Evolutionary conservation across 129 eudicot species (phyloP).

Genomic region (Lonicera japonica): DNA sequence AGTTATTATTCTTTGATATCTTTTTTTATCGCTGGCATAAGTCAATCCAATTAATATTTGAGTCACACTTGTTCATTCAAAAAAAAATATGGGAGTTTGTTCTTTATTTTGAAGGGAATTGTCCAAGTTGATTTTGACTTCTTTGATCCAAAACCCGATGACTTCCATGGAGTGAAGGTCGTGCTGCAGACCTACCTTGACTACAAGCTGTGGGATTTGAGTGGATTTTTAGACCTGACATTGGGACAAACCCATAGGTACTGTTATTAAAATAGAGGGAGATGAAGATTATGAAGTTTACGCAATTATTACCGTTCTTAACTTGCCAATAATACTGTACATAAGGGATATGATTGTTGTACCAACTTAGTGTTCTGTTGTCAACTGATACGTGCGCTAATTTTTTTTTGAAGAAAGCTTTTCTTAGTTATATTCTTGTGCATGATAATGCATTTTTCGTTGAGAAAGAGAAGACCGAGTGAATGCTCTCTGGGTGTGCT

Average conservation of each 20-base stretch:
- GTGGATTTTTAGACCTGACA: constrained; percentile 81
- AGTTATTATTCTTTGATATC: not conserved
- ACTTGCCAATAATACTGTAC: too few species aligned
- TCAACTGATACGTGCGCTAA: too few species aligned
- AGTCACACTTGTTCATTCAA: not conserved
- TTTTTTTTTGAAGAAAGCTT: constrained; percentile 20
- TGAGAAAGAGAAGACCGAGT: too few species aligned
- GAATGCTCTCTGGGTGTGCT: too few species aligned
- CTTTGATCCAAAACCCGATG: constrained; percentile 87
- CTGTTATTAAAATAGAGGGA: constrained; percentile 70
- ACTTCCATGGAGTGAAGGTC: constrained; percentile 88
- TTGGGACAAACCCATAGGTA: constrained; percentile 69
- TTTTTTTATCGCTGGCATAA: not conserved
- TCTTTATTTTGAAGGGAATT: constrained; percentile 46
- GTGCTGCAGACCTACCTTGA: constrained; percentile 69
- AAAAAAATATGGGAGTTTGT: not conserved
- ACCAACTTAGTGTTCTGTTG: too few species aligned
- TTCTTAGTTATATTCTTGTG: not conserved
- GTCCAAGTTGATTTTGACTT: constrained; percentile 95
- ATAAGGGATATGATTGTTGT: too few species aligned
- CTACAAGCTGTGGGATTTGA: constrained; percentile 69
- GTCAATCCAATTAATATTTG: not conserved
- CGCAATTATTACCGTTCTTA: constrained; percentile 63
- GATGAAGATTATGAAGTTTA: constrained; percentile 69
- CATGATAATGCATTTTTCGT: not conserved